These are phyloP conservation scores for Hylodesmum podocarpum DNA, from an alignment of 306 rosid species.

Conservation along the genomic window DNA sequence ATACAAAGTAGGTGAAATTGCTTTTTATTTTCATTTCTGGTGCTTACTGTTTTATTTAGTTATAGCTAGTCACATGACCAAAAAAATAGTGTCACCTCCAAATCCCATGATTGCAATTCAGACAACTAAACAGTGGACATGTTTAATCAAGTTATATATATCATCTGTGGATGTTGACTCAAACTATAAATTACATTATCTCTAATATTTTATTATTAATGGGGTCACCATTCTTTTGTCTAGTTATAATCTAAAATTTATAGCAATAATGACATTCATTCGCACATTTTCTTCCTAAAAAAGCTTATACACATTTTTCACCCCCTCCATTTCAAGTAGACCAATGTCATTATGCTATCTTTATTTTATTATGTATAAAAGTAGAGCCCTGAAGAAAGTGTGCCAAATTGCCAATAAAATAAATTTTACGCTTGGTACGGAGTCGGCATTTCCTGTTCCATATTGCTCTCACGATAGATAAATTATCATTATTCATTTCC, in stretches of 20 bases:
- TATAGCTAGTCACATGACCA: not conserved
- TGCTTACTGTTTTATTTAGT: too few species aligned
- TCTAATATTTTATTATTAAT: not conserved
- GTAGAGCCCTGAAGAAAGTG: not conserved
- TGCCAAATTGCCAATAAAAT: not conserved
- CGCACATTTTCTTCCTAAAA: not conserved
- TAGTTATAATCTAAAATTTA: not conserved
- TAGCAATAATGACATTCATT: not conserved
- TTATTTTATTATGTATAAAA: too few species aligned
- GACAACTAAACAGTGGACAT: not conserved
- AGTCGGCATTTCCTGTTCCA: not conserved
- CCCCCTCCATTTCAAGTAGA: too few species aligned
- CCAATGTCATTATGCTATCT: too few species aligned
- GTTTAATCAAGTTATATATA: conserved; percentile 3
- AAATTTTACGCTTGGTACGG: not conserved
- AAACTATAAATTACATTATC: not conserved
- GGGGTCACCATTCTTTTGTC: not conserved
- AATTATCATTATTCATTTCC: too few species aligned
- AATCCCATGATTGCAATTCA: not conserved
- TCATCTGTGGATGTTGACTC: not conserved
- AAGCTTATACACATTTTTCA: too few species aligned
- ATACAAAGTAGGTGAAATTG: too few species aligned
- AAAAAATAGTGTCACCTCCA: not conserved
- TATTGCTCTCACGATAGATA: not conserved
- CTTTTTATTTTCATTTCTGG: not conserved